These are phyloP conservation scores for Citrus sinensis DNA, from an alignment of 345 rosid species.

Conservation along the genomic window DVS_A1.0 CM039168.1:10680501-10681000, in stretches of 20 bases:
- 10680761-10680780: background rate
- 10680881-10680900: background rate
- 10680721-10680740: background rate
- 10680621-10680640: background rate
- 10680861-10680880: background rate
- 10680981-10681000: too few species aligned
- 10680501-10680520: slow-evolving; percentile 89
- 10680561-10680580: background rate
- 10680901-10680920: too few species aligned
- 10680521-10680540: slow-evolving; percentile 55
- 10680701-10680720: background rate
- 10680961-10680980: too few species aligned
- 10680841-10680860: background rate
- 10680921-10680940: too few species aligned
- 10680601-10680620: background rate
- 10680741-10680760: background rate
- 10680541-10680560: slow-evolving; percentile 19
- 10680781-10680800: background rate
- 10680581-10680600: background rate
- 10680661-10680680: background rate
- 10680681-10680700: background rate
- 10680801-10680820: too few species aligned
- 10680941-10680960: too few species aligned
- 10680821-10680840: background rate
- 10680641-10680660: background rate